phyloP scores from a whole-genome alignment of 2,329 filamentous ascomycete species.

The Graphium sp. region DNA sequence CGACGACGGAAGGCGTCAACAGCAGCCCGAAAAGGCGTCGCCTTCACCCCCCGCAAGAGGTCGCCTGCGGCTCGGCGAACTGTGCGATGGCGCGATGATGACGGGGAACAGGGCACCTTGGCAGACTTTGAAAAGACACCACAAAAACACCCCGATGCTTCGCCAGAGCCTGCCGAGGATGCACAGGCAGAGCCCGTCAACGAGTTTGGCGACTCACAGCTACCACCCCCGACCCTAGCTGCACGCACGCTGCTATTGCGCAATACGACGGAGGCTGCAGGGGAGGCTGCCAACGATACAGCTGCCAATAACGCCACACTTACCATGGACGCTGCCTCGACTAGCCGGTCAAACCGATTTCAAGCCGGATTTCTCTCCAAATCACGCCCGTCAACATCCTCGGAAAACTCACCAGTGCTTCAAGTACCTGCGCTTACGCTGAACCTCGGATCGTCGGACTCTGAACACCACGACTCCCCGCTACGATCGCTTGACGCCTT shows the following conservation, averaged over 20 bases:
- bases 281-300: too few species aligned
- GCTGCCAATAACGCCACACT: neutral
- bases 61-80: constrained; percentile 52
- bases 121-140: constrained; percentile 90
- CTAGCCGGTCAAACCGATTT: constrained; percentile 48
- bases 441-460: constrained; percentile 34
- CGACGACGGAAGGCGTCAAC: constrained; percentile 53
- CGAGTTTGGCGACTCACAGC: neutral
- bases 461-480: constrained; percentile 28
- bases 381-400: constrained; percentile 19
- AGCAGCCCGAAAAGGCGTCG: constrained; percentile 49
- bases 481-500: constrained; percentile 31
- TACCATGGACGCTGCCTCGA: neutral
- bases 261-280: too few species aligned
- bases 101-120: constrained; percentile 63
- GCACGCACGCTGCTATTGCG: too few species aligned
- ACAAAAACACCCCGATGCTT: constrained; percentile 25
- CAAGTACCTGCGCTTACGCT: constrained; percentile 37
- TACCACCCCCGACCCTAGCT: neutral
- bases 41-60: constrained; percentile 70
- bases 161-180: too few species aligned
- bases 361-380: constrained; percentile 73
- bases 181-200: constrained; percentile 16
- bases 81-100: constrained; percentile 89
- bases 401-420: constrained; percentile 44